Percentiles rank a stretch among this genome's conserved stretches.
phyloP scores from a whole-genome alignment of 768 basidiomycete genomes.

The Omphalotus guepiniiformis region DNA sequence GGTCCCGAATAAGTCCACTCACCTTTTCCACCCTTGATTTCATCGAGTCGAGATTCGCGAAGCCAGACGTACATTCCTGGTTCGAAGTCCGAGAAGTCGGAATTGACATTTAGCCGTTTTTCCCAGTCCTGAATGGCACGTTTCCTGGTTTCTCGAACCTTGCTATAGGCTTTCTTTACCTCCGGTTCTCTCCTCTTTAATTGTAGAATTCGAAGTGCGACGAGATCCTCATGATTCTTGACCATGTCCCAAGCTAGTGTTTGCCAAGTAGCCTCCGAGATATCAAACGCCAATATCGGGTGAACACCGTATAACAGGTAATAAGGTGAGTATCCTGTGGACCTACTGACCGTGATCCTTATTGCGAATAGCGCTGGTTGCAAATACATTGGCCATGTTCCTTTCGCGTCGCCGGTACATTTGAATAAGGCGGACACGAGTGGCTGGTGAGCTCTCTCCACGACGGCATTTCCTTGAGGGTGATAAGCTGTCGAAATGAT shows the following conservation, averaged over 20 bases:
- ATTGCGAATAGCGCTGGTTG: slow-evolving; percentile 22
- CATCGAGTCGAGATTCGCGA: slow-evolving; percentile 26
- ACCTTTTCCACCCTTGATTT: slow-evolving; percentile 24
- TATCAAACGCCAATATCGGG: slow-evolving; percentile 24
- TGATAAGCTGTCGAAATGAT: slow-evolving; percentile 25
- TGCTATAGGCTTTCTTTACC: slow-evolving; percentile 9
- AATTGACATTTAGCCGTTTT: slow-evolving; percentile 8
- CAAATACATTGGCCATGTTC: slow-evolving; percentile 24
- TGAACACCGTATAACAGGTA: slow-evolving; percentile 26
- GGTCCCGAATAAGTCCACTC: slow-evolving; percentile 26
- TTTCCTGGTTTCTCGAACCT: slow-evolving; percentile 11
- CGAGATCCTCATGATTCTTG: slow-evolving; percentile 18
- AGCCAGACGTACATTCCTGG: slow-evolving; percentile 26
- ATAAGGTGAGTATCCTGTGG: slow-evolving; percentile 29
- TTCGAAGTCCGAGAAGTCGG: slow-evolving; percentile 18
- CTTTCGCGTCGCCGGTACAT: slow-evolving; percentile 12
- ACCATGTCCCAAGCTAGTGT: slow-evolving; percentile 21
- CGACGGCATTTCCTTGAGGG: slow-evolving; percentile 25
- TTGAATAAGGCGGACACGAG: slow-evolving; percentile 18
- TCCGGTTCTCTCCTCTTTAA: slow-evolving; percentile 17
- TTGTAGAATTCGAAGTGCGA: slow-evolving; percentile 20
- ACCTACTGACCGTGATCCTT: slow-evolving; percentile 17
- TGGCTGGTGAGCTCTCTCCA: slow-evolving; percentile 25
- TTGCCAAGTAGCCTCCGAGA: slow-evolving; percentile 25
- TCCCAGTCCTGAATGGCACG: slow-evolving; percentile 20